Evolutionary conservation across 202 grass and related monocot species (phyloP), one percentile per base, ranked within the genome.

Genomic region (Digitaria exilis): DNA sequence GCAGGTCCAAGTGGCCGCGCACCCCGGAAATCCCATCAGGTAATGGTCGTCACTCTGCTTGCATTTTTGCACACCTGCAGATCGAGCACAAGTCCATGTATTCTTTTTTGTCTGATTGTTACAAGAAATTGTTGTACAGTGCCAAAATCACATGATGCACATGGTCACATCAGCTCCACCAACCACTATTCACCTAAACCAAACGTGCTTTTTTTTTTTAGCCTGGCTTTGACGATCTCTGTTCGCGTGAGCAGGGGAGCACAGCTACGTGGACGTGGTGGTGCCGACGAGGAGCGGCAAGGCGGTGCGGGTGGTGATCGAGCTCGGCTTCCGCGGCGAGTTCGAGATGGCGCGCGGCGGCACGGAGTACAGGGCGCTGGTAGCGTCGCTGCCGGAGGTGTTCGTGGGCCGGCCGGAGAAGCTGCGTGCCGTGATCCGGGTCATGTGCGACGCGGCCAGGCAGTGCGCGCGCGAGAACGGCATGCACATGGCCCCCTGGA

Each of bases 401-500:
- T 92, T 97, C 66, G 89, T 91, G 1, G 91, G 85, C 19, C 84
- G 85, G 39, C 21, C 82, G 26, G 94, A 93, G 79, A 90, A 65
- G 68, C 85, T 90, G 46, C 70, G 73, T 54, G 75, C 60, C 82
- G 80, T 88, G 12, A 15, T 97, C 68, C 82, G 48, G 62, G 81
- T 89, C 65, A 85, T 97, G 79, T 97, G 89, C 48, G 79, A 69
- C 7, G 84, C 94, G 2, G 89, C 89, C n/a, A 89, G 93, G 87
- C 88, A 86, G 78, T 91, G 91, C 89, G 90, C 88, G 87, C 83
- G 89, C 76, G 91, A 97, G 77, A 97, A 81, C 82, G 58, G 63
- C 74, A 84, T 97, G 94, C 85, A 97, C 89, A 90, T 97, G 91
- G 89, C 87, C 0, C 94, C 94, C 22, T 97, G 94, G 91, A 43